Percentiles rank a stretch among this genome's conserved stretches.
Evolutionary conservation across 2,329 filamentous ascomycete species (phyloP).

Genomic region (Pseudopithomyces chartarum): DNA sequence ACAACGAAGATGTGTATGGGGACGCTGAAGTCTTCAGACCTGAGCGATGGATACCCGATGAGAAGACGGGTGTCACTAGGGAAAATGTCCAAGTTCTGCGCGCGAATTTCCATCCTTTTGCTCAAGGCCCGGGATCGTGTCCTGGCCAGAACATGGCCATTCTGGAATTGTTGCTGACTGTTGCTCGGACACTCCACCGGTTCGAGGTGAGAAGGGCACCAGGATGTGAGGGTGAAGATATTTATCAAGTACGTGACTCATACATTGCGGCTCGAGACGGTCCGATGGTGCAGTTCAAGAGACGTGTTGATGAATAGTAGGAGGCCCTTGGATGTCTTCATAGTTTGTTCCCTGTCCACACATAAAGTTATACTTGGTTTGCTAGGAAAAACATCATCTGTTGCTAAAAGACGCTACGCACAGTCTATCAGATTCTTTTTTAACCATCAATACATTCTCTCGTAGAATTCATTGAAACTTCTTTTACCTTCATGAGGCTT

Average conservation of each 20-base stretch:
- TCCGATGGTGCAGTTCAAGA: not conserved
- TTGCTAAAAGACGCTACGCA: too few species aligned
- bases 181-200: conserved; percentile 13
- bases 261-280: not conserved
- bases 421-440: too few species aligned
- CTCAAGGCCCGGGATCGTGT: not conserved
- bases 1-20: conserved; percentile 26
- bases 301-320: not conserved
- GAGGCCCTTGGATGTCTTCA: too few species aligned
- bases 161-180: conserved; percentile 49
- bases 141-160: conserved; percentile 5
- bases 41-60: conserved; percentile 19
- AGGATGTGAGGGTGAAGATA: not conserved
- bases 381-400: too few species aligned
- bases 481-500: too few species aligned
- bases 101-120: conserved; percentile 28
- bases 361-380: too few species aligned
- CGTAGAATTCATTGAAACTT: too few species aligned
- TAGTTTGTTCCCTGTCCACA: too few species aligned
- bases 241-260: not conserved
- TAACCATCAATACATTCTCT: too few species aligned
- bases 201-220: not conserved
- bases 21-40: conserved; percentile 22
- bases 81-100: conserved; percentile 50
- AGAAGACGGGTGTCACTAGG: not conserved